These are phyloP conservation scores for Evansstolkia leycettana DNA, from an alignment of 495 filamentous ascomycete genomes.

Conservation along the genomic window DNA sequence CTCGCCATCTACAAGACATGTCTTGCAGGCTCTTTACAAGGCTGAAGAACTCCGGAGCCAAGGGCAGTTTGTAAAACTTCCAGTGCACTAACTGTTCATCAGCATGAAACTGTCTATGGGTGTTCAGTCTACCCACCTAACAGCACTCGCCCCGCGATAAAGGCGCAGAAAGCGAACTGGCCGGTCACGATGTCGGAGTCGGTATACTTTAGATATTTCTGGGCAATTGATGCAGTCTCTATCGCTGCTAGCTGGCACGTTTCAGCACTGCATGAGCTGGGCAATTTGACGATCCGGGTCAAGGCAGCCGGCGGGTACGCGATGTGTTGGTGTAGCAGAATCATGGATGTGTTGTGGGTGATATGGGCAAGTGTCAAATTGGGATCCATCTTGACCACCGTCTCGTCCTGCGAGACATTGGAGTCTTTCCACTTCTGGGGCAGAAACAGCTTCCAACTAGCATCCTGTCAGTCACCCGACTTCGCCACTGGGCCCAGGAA, in stretches of 20 bases:
- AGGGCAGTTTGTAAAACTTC: slow-evolving; percentile 8
- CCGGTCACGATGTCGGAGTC: slow-evolving; percentile 11
- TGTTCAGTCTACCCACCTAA: no score
- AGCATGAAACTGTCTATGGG: no score
- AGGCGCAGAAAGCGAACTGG: slow-evolving; percentile 29
- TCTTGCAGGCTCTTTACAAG: slow-evolving; percentile 18
- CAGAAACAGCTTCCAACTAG: slow-evolving; percentile 29
- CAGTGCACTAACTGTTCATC: no score
- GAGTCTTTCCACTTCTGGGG: slow-evolving; percentile 26
- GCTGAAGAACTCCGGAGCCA: slow-evolving; percentile 16
- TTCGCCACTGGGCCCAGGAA: no score
- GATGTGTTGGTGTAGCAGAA: slow-evolving; percentile 32
- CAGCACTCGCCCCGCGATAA: slow-evolving; percentile 24
- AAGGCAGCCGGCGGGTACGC: slow-evolving; percentile 27
- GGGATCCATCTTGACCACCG: slow-evolving; percentile 26
- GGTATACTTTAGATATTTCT: slow-evolving; percentile 22
- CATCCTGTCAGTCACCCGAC: no score
- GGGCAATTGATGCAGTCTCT: slow-evolving; percentile 24
- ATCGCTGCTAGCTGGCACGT: slow-evolving; percentile 28
- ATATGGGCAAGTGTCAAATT: slow-evolving; percentile 33
- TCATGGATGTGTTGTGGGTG: slow-evolving; percentile 34
- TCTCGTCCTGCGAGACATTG: slow-evolving; percentile 18
- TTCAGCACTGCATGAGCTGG: slow-evolving; percentile 26
- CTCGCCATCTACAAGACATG: slow-evolving; percentile 12
- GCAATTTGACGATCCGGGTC: slow-evolving; percentile 17